Conservation (phyloP, 2,329 filamentous ascomycete species). For the Microcyclospora pomicola region DNA sequence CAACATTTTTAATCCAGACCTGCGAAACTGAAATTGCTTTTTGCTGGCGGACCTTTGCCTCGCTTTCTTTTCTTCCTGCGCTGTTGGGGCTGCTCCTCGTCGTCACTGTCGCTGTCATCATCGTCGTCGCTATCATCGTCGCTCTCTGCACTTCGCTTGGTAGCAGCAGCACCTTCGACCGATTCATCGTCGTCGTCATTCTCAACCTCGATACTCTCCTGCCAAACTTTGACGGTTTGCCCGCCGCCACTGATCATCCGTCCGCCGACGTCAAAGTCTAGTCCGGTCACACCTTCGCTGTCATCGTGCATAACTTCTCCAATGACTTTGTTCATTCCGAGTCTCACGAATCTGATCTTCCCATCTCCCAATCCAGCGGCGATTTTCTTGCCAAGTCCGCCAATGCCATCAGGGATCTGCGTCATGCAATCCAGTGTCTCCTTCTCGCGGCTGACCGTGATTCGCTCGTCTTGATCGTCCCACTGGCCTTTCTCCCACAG, state of each 20-base stretch:
- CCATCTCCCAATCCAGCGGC: slow-evolving; percentile 75
- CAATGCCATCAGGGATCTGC: slow-evolving; percentile 55
- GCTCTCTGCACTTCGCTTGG: slow-evolving; percentile 32
- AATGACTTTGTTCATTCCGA: slow-evolving; percentile 60
- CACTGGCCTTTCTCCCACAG: slow-evolving; percentile 89
- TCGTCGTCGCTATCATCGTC: slow-evolving; percentile 34
- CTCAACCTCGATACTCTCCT: slow-evolving; percentile 48
- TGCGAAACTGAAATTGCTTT: slow-evolving; percentile 9
- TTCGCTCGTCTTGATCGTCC: slow-evolving; percentile 88
- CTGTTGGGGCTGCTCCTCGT: slow-evolving; percentile 24
- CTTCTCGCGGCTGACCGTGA: slow-evolving; percentile 52
- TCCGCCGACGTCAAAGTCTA: slow-evolving; percentile 74
- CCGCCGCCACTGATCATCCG: slow-evolving; percentile 86
- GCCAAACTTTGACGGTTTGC: slow-evolving; percentile 78
- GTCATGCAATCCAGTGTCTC: slow-evolving; percentile 73
- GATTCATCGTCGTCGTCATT: slow-evolving; percentile 38
- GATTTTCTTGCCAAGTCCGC: slow-evolving; percentile 54
- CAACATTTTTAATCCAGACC: slow-evolving; percentile 12
- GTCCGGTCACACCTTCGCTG: slow-evolving; percentile 65
- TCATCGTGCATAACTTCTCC: slow-evolving; percentile 64
- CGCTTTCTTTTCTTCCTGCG: slow-evolving; percentile 29
- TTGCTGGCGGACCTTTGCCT: slow-evolving; percentile 14
- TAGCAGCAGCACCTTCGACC: slow-evolving; percentile 22
- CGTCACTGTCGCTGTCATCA: slow-evolving; percentile 19
- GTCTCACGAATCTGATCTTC: slow-evolving; percentile 58